These are phyloP conservation scores for Leccinum boreale DNA, from an alignment of 768 basidiomycete species.

Conservation along the genomic window DNA sequence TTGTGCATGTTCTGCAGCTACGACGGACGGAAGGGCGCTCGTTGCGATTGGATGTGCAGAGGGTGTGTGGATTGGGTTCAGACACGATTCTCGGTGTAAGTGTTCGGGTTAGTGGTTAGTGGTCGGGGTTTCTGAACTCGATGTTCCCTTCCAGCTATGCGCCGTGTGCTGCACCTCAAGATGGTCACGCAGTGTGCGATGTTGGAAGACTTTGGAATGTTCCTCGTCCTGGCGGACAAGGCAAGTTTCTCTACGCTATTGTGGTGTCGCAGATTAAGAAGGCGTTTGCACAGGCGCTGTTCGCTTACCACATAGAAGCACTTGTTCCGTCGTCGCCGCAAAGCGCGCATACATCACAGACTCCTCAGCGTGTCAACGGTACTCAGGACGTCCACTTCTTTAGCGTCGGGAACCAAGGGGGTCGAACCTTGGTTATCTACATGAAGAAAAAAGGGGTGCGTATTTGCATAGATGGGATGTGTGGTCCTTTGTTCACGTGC, in stretches of 20 bases:
- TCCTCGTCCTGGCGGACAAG: slow-evolving; percentile 93
- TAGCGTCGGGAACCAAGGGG: slow-evolving; percentile 83
- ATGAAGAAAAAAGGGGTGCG: slow-evolving; percentile 91
- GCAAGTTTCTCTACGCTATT: slow-evolving; percentile 30
- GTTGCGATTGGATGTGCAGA: slow-evolving; percentile 94
- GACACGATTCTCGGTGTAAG: slow-evolving; percentile 81
- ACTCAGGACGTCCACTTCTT: slow-evolving; percentile 95
- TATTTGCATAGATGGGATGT: slow-evolving; percentile 8
- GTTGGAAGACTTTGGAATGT: slow-evolving; percentile 94
- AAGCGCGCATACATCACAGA: slow-evolving; percentile 63
- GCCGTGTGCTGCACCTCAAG: slow-evolving; percentile 90
- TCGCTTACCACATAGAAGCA: slow-evolving; percentile 95
- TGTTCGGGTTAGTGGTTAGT: not conserved
- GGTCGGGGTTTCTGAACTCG: slow-evolving; percentile 3
- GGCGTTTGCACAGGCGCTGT: slow-evolving; percentile 54
- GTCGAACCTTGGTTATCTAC: slow-evolving; percentile 87
- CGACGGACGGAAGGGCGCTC: slow-evolving; percentile 77
- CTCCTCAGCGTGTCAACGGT: slow-evolving; percentile 87
- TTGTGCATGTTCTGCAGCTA: slow-evolving; percentile 45
- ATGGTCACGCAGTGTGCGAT: slow-evolving; percentile 95
- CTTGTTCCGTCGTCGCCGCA: slow-evolving; percentile 85
- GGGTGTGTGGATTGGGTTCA: slow-evolving; percentile 93
- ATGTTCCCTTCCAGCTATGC: slow-evolving; percentile 57
- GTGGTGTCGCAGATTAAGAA: not conserved
- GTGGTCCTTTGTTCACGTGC: not conserved